Conservation (phyloP, 345 rosid species). For the Pseudoturritis turrita region DNA sequence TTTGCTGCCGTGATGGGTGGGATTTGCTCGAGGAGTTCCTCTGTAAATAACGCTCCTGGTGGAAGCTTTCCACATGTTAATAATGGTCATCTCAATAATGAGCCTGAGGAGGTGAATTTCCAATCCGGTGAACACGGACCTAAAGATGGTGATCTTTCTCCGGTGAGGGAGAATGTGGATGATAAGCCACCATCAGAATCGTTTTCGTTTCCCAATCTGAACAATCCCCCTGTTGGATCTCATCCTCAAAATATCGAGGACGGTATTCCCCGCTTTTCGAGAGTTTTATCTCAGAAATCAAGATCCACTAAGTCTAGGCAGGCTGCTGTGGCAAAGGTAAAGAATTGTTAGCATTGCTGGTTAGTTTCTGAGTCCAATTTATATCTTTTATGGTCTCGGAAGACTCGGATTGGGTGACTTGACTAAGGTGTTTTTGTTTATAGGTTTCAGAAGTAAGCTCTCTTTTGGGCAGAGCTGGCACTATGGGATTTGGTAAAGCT, state of each 20-base stretch:
- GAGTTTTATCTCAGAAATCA: conserved; percentile 62
- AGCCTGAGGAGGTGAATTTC: conserved; percentile 37
- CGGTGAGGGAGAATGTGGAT: conserved; percentile 38
- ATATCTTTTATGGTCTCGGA: neutral
- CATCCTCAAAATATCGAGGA: conserved; percentile 51
- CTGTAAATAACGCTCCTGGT: conserved; percentile 90
- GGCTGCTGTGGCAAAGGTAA: conserved; percentile 82
- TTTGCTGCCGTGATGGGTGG: conserved; percentile 75
- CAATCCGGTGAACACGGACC: conserved; percentile 43
- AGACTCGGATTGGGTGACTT: neutral
- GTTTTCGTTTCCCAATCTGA: conserved; percentile 48
- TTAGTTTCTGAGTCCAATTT: neutral
- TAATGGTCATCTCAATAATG: conserved; percentile 52
- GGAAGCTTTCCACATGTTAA: conserved; percentile 63
- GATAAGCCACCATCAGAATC: conserved; percentile 44
- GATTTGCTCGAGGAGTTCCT: conserved; percentile 93
- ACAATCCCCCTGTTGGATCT: conserved; percentile 31
- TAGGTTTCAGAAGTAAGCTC: conserved; percentile 94
- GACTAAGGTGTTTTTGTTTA: conserved; percentile 14
- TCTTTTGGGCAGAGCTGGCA: conserved; percentile 83
- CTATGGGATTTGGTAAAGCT: conserved; percentile 82
- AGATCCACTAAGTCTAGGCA: conserved; percentile 79
- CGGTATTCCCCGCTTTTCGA: conserved; percentile 71
- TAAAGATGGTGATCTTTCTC: conserved; percentile 44
- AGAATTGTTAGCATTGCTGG: neutral